Base-by-base conservation (phyloP, 1,139 yeast genomes). In the Petasospora fabianii region DNA sequence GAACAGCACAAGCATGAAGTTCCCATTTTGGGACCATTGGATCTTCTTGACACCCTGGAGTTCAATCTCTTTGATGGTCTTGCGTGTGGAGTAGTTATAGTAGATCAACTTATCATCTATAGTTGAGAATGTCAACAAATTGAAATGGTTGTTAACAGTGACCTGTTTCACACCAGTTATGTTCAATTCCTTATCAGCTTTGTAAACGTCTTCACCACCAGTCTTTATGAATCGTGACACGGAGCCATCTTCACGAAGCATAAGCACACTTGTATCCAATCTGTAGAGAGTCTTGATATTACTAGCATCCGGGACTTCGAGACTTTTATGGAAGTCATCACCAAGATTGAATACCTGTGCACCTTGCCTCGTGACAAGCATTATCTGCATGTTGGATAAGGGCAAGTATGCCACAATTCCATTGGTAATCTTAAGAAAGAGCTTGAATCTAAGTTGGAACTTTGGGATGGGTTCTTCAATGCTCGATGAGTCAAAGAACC, bases 341-440 rank as follows among this genome's bases (percentile, higher is more conserved):
- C 59, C 56, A 24, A 70, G 47, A 30, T 62, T 58, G 37, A 72
- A 50, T 13, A 68, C 30, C 49, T 71, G 75, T 19, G 68, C 55
- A 11, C 72, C 71, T 42, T 61, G 64, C 1, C 62, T 54, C 22
- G 71, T 69, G 9, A 67, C 54, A 16, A 71, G 48, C 17, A 71
- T 42, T 35, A 60, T 45, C 37, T 54, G 57, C 47, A 50, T 59
- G 44, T 50, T 57, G 33, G 35, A 55, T 52, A 53, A 53, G 27
- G 56, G 66, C 28, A 55, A 44, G 32, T 41, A 64, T 36, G 70
- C 72, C 6, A 60, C 38, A 27, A 72, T 55, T 0, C 63, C 61
- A 45, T 65, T 61, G 26, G 69, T 70, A 41, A 73, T 65, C 47
- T 70, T 71, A 20, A 73, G 50, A 8, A 73, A 68, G 21, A 72